Conservation (phyloP, 306 rosid genomes). For the Prunus salicina region DNA sequence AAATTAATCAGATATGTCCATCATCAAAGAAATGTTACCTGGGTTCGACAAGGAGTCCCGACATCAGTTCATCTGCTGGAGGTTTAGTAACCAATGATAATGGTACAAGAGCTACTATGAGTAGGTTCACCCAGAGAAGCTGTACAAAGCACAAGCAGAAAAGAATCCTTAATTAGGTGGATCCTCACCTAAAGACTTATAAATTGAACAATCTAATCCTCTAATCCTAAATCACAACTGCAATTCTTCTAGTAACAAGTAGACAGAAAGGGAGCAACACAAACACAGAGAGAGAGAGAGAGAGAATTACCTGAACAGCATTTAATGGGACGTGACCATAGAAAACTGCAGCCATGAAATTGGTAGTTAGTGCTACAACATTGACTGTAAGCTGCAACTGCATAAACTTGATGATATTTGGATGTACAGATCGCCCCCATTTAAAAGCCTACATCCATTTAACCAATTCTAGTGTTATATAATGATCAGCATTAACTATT, state of each 20-base stretch:
- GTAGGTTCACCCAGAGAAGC: constrained; percentile 95
- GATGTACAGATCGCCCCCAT: constrained; percentile 82
- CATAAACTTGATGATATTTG: constrained; percentile 80
- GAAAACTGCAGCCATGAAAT: constrained; percentile 18
- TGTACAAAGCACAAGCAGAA: constrained; percentile 28
- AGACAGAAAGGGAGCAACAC: constrained; percentile 2
- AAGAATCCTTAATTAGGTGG: background rate
- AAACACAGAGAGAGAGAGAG: background rate
- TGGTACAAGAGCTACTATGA: constrained; percentile 90
- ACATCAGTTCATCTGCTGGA: constrained; percentile 78
- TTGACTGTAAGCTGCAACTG: constrained; percentile 53
- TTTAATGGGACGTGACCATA: constrained; percentile 74
- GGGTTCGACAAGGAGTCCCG: constrained; percentile 57
- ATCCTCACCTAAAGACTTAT: no score
- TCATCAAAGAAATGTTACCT: constrained; percentile 32
- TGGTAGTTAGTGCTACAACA: background rate
- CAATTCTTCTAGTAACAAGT: background rate
- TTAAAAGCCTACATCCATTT: constrained; percentile 60
- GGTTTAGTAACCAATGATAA: constrained; percentile 84
- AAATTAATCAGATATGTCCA: background rate
- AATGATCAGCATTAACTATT: background rate
- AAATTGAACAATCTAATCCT: no score
- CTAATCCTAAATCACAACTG: background rate
- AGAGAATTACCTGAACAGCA: constrained; percentile 60
- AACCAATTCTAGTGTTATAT: constrained; percentile 9